A percentile compares a stretch with the other conserved stretches of the same genome.
Evolutionary conservation across 352 stramenopile genomes (phyloP).

Genomic region (Aphanomyces stellatus): DNA sequence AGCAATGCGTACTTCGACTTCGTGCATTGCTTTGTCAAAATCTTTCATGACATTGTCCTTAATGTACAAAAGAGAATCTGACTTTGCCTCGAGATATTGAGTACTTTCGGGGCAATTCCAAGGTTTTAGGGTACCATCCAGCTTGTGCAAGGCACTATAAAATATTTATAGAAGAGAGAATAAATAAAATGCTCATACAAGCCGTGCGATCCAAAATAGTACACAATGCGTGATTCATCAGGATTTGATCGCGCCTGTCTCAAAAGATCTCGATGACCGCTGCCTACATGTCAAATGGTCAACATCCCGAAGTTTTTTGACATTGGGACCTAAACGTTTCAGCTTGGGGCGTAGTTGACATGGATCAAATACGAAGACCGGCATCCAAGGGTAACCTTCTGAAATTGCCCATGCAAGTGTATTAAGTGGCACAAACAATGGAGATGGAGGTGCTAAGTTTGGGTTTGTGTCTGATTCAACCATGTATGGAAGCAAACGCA

Average conservation of each 20-base stretch:
- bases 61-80: conserved; percentile 9
- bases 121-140: background rate
- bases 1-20: background rate
- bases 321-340: background rate
- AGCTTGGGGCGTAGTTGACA: background rate
- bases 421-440: background rate
- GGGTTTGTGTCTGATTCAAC: background rate
- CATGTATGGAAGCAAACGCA: background rate
- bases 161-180: background rate
- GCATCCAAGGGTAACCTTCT: conserved; percentile 4
- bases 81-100: conserved; percentile 1
- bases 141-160: background rate
- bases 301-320: too few species aligned
- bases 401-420: background rate
- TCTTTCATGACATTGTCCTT: background rate
- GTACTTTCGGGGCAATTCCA: background rate
- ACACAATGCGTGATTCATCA: background rate
- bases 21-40: background rate
- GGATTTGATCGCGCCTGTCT: background rate
- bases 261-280: background rate
- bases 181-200: background rate
- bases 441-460: background rate
- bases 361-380: conserved; percentile 1
- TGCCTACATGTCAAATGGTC: too few species aligned
- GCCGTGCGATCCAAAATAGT: conserved; percentile 4